A percentile compares a stretch with the other conserved stretches of the same genome.
Conservation (phyloP, 2,329 filamentous ascomycete genomes). For the Talaromyces sp. region DNA sequence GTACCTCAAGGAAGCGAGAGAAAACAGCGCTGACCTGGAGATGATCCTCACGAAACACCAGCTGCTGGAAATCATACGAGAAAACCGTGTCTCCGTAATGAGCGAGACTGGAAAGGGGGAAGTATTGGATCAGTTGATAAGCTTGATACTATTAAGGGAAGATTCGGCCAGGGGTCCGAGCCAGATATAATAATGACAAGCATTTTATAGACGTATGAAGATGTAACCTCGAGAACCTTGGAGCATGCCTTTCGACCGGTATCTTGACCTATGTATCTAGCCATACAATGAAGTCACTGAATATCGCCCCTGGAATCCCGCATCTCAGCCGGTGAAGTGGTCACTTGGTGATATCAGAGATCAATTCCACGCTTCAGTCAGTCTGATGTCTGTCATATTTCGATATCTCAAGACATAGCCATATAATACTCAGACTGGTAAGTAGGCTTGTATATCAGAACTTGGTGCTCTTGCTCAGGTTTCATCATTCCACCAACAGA, state of each 20-base stretch:
- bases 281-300: no score
- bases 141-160: neutral
- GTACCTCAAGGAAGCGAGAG: neutral
- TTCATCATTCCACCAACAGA: neutral
- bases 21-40: neutral
- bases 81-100: neutral
- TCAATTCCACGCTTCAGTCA: no score
- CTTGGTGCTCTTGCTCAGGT: neutral
- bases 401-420: no score
- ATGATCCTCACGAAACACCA: neutral
- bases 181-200: neutral
- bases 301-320: no score
- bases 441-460: no score
- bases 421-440: no score
- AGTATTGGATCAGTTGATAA: neutral
- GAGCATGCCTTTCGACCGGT: neutral
- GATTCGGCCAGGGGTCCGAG: neutral
- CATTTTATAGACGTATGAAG: neutral
- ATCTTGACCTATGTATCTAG: neutral
- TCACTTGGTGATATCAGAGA: no score
- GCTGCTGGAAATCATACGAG: neutral
- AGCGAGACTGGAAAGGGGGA: neutral
- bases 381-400: no score
- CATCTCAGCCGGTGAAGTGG: no score
- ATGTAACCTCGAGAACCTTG: neutral